Conservation (phyloP, 345 rosid genomes). For the Populus tremula region DNA sequence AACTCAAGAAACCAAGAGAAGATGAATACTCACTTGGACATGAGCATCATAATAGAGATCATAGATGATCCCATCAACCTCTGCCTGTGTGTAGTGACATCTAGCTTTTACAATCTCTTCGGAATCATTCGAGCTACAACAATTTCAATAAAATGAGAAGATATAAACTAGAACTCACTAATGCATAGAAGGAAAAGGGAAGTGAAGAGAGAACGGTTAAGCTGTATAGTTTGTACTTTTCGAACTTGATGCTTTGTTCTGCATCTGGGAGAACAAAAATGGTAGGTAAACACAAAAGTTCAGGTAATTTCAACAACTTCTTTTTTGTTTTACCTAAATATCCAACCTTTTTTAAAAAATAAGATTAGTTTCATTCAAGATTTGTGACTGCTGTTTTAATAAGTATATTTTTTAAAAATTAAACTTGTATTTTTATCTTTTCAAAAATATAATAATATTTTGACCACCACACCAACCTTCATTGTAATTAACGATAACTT, state of each 20-base stretch:
- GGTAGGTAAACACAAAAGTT: background rate
- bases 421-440: too few species aligned
- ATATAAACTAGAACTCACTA: background rate
- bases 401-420: too few species aligned
- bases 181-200: background rate
- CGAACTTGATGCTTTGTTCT: background rate
- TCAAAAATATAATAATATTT: too few species aligned
- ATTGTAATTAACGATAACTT: background rate
- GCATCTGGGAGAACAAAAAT: conserved; percentile 19
- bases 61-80: conserved; percentile 45
- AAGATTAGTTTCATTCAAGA: too few species aligned
- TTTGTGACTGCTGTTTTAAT: too few species aligned
- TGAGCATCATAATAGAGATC: conserved; percentile 58
- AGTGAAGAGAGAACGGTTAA: background rate
- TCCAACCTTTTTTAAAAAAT: too few species aligned
- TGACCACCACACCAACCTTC: too few species aligned
- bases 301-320: background rate
- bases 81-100: conserved; percentile 43
- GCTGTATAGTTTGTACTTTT: conserved; percentile 12
- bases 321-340: too few species aligned
- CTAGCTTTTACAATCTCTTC: conserved; percentile 42
- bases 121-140: conserved; percentile 22
- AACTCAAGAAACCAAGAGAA: background rate
- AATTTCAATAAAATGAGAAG: background rate
- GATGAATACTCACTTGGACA: conserved; percentile 44